Base-by-base conservation (phyloP, 2,329 filamentous ascomycete species). In the Talaromyces sp. region DNA sequence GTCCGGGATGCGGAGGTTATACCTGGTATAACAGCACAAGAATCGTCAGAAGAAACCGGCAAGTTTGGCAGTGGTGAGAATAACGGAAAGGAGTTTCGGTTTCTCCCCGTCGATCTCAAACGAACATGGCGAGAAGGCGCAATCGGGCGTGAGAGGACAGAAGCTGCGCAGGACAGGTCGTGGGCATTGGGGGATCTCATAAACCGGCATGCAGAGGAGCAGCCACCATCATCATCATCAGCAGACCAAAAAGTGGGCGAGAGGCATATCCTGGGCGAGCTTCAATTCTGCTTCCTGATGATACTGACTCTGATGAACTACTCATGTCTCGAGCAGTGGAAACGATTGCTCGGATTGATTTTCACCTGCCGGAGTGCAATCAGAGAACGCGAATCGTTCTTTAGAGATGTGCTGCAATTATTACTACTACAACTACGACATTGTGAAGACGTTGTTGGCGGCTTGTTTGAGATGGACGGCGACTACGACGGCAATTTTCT, bases 301-400 rank as follows among this genome's bases (percentile, higher is more conserved):
- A 77, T 85, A 2, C 67, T 88, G 61, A 86, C 84, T 5, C 74
- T 88, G 63, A 85, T 85, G 75, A 88, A 88, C 68, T 86, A 83
- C 68, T 86, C 84, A 2, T 87, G 85, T 66, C 73, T 87, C 3
- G 84, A 87, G 68, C 85, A 88, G 68, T 88, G 85, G 85, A 86
- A 85, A 67, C 74, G 85, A 41, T 65, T 88, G 11, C 71, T 88
- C 10, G 73, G 74, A 1, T 71, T 88, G 26, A 72, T 86, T 8
- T 74, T 88, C 55, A 87, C 84, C 0, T 86, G 82, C 65, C 77
- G 75, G 19, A 69, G 68, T 46, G 84, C 84, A 2, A 76, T 86
- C 17, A 60, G 65, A 10, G 75, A 80, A 24, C 73, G 79, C 2
- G 73, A 81, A 31, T 68, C 68, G 2, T 79, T 86, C 58, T 86